Evolutionary conservation across 495 filamentous ascomycete genomes (phyloP).

Genomic region (Aspergillus sclerotioniger): DNA sequence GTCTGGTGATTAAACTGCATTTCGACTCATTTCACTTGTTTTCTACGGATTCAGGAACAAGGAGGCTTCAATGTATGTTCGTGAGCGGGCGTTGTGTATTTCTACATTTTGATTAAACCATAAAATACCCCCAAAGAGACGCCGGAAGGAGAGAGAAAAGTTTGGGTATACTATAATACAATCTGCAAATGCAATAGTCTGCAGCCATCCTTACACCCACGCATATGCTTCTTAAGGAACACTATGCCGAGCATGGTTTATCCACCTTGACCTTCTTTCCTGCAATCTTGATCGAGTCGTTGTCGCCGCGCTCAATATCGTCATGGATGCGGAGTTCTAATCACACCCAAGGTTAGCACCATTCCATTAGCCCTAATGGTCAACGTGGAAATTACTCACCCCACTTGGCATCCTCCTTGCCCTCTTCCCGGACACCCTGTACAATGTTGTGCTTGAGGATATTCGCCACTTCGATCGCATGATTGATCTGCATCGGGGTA

Average conservation of each 20-base stretch:
- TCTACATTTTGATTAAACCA: conserved; percentile 24
- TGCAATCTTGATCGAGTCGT: conserved; percentile 73
- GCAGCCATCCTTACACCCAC: conserved; percentile 5
- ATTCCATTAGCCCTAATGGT: background rate
- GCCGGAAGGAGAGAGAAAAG: conserved; percentile 33
- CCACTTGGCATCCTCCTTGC: conserved; percentile 57
- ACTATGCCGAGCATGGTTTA: conserved; percentile 43
- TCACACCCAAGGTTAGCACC: background rate
- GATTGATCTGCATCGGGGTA: conserved; percentile 56
- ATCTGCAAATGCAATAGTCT: conserved; percentile 14
- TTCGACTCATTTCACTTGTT: conserved; percentile 11
- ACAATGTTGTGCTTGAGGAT: conserved; percentile 84
- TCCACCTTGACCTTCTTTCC: conserved; percentile 45
- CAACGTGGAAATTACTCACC: conserved; percentile 52
- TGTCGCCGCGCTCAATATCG: conserved; percentile 87
- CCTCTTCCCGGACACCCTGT: conserved; percentile 63
- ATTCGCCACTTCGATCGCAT: conserved; percentile 79
- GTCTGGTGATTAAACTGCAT: conserved; percentile 65
- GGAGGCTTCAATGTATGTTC: conserved; percentile 32
- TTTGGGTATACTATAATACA: conserved; percentile 52
- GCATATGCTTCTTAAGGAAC: background rate
- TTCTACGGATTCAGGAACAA: conserved; percentile 12
- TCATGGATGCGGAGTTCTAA: conserved; percentile 85
- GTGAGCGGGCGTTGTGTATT: conserved; percentile 45
- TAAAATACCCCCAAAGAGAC: conserved; percentile 37